Evolutionary conservation across 2,329 filamentous ascomycete genomes (phyloP).

Genomic region (Aspergillus bombycis): DNA sequence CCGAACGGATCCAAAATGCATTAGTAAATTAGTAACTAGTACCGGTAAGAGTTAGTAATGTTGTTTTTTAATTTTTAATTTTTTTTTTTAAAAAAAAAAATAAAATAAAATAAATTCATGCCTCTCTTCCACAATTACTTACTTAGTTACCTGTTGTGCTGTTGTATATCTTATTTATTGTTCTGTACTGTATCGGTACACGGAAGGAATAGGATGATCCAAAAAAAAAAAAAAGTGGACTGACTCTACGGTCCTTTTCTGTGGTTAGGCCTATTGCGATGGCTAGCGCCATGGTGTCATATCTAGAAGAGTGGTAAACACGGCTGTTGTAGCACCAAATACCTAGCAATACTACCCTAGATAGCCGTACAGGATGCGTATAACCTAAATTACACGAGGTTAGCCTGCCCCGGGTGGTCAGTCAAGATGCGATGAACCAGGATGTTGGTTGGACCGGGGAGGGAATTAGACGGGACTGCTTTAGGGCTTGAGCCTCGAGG

Average conservation of each 20-base stretch:
- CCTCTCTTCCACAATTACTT: not conserved
- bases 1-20: slow-evolving; percentile 17
- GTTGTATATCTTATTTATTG: not conserved
- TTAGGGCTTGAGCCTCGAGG: not conserved
- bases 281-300: slow-evolving; percentile 1
- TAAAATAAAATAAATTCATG: no score
- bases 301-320: not conserved
- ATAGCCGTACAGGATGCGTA: not conserved
- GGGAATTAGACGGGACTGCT: not conserved
- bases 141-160: not conserved
- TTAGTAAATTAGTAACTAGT: not conserved
- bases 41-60: not conserved
- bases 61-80: not conserved
- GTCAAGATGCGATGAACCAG: not conserved
- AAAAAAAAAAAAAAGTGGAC: not conserved
- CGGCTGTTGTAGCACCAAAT: not conserved
- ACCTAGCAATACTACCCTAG: not conserved
- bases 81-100: not conserved
- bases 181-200: not conserved
- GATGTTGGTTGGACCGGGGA: not conserved
- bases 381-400: not conserved
- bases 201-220: not conserved
- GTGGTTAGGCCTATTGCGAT: not conserved
- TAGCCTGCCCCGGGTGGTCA: not conserved
- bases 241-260: not conserved